phyloP scores from a whole-genome alignment of 1,284 basidiomycete genomes.

The Ustilago xerochloae region DNA sequence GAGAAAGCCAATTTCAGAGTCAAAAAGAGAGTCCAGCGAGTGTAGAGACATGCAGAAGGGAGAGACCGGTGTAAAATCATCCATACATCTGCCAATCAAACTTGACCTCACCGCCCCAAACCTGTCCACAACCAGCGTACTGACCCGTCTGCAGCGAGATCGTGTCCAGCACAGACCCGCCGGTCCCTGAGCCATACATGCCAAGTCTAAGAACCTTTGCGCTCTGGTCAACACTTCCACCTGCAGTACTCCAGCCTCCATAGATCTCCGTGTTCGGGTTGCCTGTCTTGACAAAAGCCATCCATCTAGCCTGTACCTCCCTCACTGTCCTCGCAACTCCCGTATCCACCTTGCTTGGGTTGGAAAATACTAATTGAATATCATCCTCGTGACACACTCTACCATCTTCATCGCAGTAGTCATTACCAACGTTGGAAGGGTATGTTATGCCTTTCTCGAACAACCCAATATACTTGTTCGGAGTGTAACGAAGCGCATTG shows the following conservation, averaged over 20 bases:
- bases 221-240: background rate
- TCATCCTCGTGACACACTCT: slow-evolving; percentile 63
- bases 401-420: slow-evolving; percentile 40
- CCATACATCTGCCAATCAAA: slow-evolving; percentile 63
- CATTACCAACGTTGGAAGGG: slow-evolving; percentile 35
- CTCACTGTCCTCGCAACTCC: background rate
- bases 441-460: slow-evolving; percentile 44
- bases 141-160: slow-evolving; percentile 25
- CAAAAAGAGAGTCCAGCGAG: too few species aligned
- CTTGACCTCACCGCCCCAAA: slow-evolving; percentile 42
- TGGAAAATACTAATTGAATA: slow-evolving; percentile 50
- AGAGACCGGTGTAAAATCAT: too few species aligned
- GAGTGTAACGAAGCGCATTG: slow-evolving; percentile 37
- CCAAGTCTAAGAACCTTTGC: slow-evolving; percentile 45
- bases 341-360: slow-evolving; percentile 11
- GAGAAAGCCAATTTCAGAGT: too few species aligned
- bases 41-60: too few species aligned
- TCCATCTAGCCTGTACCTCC: slow-evolving; percentile 52
- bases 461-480: slow-evolving; percentile 27
- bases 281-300: slow-evolving; percentile 40
- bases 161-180: slow-evolving; percentile 11
- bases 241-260: slow-evolving; percentile 26
- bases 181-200: background rate
- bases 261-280: slow-evolving; percentile 36
- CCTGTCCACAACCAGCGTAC: slow-evolving; percentile 27